Conservation (phyloP, 83 land plant species). For the Diphasiastrum complanatum region DNA sequence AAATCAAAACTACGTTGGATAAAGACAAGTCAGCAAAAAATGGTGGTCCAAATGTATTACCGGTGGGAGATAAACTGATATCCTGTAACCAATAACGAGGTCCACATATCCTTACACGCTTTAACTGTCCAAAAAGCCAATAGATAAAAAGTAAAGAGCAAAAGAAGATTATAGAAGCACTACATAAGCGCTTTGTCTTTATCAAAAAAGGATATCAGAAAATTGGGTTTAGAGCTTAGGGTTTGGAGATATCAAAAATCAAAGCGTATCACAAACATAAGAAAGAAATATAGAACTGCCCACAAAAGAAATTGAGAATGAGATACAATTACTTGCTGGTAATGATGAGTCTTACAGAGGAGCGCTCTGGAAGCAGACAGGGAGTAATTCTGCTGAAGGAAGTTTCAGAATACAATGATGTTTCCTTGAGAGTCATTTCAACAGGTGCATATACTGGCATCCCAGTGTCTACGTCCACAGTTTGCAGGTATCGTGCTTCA, state of each 20-base stretch:
- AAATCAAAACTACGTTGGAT: not conserved
- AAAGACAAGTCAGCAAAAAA: not conserved
- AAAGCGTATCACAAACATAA: not conserved
- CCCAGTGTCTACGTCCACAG: constrained; percentile 96
- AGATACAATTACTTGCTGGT: too few species aligned
- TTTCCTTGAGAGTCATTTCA: constrained; percentile 70
- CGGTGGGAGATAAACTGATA: constrained; percentile 59
- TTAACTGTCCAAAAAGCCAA: constrained; percentile 48
- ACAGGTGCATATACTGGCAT: constrained; percentile 87
- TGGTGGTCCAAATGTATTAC: constrained; percentile 22
- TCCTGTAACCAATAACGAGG: constrained; percentile 98
- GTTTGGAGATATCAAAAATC: too few species aligned
- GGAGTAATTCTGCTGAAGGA: constrained; percentile 85
- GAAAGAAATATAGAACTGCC: not conserved
- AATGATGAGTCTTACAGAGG: constrained; percentile 42
- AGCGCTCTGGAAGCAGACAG: constrained; percentile 89
- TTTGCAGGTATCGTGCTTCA: constrained; percentile 87
- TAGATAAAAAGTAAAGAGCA: not conserved
- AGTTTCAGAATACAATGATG: constrained; percentile 65
- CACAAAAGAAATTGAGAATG: not conserved
- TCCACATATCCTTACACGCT: constrained; percentile 80
- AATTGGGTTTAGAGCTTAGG: too few species aligned
- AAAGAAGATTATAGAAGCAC: too few species aligned
- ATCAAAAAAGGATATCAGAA: too few species aligned
- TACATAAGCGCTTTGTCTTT: too few species aligned